Evolutionary conservation across 2,329 filamentous ascomycete species (phyloP).

Genomic region (Sarocladium strictum): DNA sequence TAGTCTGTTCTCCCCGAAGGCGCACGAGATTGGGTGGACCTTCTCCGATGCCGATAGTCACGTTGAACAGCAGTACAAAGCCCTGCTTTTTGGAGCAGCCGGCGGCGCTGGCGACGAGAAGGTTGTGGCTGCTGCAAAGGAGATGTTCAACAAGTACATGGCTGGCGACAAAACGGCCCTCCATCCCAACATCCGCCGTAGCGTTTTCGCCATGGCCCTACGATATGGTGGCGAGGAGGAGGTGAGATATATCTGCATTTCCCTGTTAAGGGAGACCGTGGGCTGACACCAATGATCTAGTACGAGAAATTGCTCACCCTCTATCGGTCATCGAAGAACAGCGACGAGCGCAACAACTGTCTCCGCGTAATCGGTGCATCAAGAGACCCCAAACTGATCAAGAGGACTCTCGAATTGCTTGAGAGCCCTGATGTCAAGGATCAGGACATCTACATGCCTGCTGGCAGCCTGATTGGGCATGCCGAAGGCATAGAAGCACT

Average conservation of each 20-base stretch:
- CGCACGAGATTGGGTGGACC: constrained; percentile 82
- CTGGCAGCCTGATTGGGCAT: constrained; percentile 72
- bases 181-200: constrained; percentile 84
- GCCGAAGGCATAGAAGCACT: constrained; percentile 72
- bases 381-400: constrained; percentile 70
- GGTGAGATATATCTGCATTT: constrained; percentile 34
- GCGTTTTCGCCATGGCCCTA: constrained; percentile 79
- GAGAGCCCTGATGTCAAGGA: constrained; percentile 81
- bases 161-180: constrained; percentile 74
- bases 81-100: constrained; percentile 78
- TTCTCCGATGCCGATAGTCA: constrained; percentile 83
- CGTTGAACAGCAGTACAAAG: constrained; percentile 91
- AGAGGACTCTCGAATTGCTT: constrained; percentile 71
- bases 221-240: constrained; percentile 81
- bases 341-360: constrained; percentile 85
- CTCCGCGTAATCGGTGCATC: constrained; percentile 77
- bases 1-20: constrained; percentile 69
- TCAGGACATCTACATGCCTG: constrained; percentile 89
- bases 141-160: constrained; percentile 84
- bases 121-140: constrained; percentile 73
- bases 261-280: constrained; percentile 2
- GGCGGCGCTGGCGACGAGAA: constrained; percentile 74
- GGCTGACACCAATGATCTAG: constrained; percentile 28
- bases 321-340: constrained; percentile 63
- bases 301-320: constrained; percentile 73